Base-by-base conservation (phyloP, 2,329 filamentous ascomycete genomes). In the Trichoderma citrinoviride region DNA sequence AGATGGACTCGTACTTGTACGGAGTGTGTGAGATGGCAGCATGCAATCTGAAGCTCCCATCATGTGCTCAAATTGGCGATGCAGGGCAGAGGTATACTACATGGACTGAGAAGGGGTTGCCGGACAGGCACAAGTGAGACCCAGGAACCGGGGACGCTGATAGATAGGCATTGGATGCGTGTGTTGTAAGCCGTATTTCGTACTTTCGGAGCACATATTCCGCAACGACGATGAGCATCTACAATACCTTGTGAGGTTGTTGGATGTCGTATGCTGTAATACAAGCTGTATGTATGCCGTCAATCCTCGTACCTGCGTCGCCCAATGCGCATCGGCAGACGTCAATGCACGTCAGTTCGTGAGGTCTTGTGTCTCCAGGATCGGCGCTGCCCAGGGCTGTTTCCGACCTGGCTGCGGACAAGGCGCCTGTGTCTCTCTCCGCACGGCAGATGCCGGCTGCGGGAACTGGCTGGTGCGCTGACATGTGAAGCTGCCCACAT, bases 321-420 rank as follows among this genome's bases (percentile, higher is more conserved):
- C 33, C 14, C 15, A 50, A 50, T 50, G 47, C 44, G 54, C 40
- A 44, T 19, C 15, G 21, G 12, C 33, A 41, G 58, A 61, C 37
- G 57, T 61, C 57, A 61, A 60, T 61, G 58, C 58, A 61, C 57
- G 57, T 61, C 57, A 52, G 52, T 37, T 37, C 57, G 17, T 15
- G 58, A 44, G 40, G 49, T 61, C 53, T 46, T 40, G 57, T 40
- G 37, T 21, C 57, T 50, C 46, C 57, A 53, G 17, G 58, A 61
- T 61, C 58, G 49, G 58, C 49, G 49, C 40, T 54, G 58, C 46
- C 58, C 53, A 53, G 49, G 49, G 23, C 58, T 41, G 46, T 25
- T 46, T 37, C 25, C 49, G 40, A 53, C 47, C 29, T 50, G 33
- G 57, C 56, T 37, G 56, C 56, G 56, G 56, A 60, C 27, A 33